Percentiles rank a stretch among this genome's conserved stretches.
Conservation (phyloP, 2,329 filamentous ascomycete genomes). For the Penicillium verrucosum region DNA sequence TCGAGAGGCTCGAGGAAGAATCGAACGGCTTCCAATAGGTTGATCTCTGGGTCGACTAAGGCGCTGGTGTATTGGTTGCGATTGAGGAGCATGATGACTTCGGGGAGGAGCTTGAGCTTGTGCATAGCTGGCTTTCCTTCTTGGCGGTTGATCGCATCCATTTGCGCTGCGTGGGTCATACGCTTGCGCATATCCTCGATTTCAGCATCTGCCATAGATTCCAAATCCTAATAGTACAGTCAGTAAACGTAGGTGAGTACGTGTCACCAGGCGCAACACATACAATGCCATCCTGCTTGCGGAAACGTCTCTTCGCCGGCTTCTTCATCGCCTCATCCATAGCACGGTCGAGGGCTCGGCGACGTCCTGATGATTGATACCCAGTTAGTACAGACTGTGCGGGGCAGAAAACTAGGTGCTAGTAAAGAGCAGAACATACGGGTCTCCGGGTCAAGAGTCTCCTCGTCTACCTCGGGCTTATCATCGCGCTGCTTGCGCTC, state of each 20-base stretch:
- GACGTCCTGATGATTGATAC: slow-evolving; percentile 52
- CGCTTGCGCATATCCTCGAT: slow-evolving; percentile 81
- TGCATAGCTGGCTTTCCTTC: slow-evolving; percentile 78
- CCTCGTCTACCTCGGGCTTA: slow-evolving; percentile 64
- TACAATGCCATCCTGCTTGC: slow-evolving; percentile 85
- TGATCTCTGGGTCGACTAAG: slow-evolving; percentile 89
- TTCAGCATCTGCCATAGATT: slow-evolving; percentile 84
- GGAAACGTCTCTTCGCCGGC: slow-evolving; percentile 64
- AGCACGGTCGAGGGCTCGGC: slow-evolving; percentile 77
- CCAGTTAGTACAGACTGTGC: neutral
- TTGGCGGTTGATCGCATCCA: slow-evolving; percentile 78
- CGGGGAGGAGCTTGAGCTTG: slow-evolving; percentile 89
- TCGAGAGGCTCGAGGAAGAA: slow-evolving; percentile 96
- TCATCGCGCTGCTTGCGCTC: slow-evolving; percentile 52
- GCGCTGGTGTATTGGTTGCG: slow-evolving; percentile 78
- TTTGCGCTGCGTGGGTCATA: slow-evolving; percentile 87
- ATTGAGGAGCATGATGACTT: slow-evolving; percentile 84
- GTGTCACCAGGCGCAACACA: slow-evolving; percentile 31
- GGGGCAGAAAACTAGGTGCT: too few species aligned
- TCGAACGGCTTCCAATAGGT: slow-evolving; percentile 89
- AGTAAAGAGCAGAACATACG: slow-evolving; percentile 48
- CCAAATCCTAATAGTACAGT: slow-evolving; percentile 64
- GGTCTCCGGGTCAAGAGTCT: slow-evolving; percentile 78
- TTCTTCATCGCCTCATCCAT: slow-evolving; percentile 88
- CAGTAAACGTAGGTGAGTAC: slow-evolving; percentile 2